Conservation (phyloP, 75 land plant genomes). For the Picea sitchensis region DNA sequence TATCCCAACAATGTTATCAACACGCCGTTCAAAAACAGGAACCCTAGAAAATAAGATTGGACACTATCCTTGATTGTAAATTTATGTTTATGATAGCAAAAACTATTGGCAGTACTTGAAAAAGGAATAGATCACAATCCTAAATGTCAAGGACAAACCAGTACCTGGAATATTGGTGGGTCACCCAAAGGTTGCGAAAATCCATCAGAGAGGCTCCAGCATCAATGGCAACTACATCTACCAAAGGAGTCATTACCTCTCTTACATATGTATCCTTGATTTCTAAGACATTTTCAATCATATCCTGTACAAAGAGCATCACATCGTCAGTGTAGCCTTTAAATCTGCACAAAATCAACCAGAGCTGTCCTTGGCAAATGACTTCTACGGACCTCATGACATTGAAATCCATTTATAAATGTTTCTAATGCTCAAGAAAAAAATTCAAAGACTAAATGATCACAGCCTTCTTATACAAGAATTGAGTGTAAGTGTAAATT, state of each 20-base stretch:
- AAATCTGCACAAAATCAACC: background rate
- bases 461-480: background rate
- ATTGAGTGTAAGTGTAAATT: background rate
- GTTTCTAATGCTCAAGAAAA: background rate
- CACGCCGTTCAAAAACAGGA: slow-evolving; percentile 95
- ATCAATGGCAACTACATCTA: slow-evolving; percentile 98
- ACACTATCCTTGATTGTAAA: background rate
- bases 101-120: background rate
- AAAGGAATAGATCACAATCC: background rate
- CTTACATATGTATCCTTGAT: slow-evolving; percentile 95
- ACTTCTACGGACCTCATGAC: background rate
- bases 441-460: background rate
- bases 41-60: slow-evolving; percentile 48
- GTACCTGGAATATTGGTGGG: slow-evolving; percentile 94
- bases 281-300: slow-evolving; percentile 97
- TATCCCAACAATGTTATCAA: slow-evolving; percentile 98
- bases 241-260: slow-evolving; percentile 98
- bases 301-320: slow-evolving; percentile 60
- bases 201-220: slow-evolving; percentile 81
- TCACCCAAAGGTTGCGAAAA: slow-evolving; percentile 80
- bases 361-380: background rate
- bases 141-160: background rate
- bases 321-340: slow-evolving; percentile 1
- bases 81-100: background rate
- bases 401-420: slow-evolving; percentile 1